Percentiles rank a stretch among this genome's conserved stretches.
Conservation (phyloP, 108 stramenopile species). For the Chaetoceros muelleri region DNA sequence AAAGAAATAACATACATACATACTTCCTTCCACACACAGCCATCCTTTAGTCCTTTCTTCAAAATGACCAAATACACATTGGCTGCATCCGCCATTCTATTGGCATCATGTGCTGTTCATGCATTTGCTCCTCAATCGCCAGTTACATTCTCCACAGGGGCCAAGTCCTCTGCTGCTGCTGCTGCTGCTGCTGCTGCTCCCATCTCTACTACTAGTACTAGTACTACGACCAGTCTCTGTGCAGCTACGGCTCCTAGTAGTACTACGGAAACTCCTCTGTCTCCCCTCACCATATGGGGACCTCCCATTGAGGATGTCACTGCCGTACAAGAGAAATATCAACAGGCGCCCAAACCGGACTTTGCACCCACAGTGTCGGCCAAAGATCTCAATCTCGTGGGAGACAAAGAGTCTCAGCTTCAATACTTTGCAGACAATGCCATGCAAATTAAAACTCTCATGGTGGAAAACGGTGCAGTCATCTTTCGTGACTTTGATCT, state of each 20-base stretch:
- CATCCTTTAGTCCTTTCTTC: no score
- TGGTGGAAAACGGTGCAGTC: conserved; percentile 66
- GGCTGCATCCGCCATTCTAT: background rate
- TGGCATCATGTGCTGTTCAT: background rate
- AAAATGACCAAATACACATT: background rate
- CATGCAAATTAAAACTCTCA: conserved; percentile 53
- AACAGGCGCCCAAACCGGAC: conserved; percentile 28
- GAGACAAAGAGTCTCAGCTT: conserved; percentile 45
- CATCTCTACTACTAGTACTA: background rate
- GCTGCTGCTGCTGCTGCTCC: background rate
- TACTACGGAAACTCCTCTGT: conserved; percentile 33
- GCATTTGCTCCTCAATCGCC: conserved; percentile 1
- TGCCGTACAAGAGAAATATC: conserved; percentile 30
- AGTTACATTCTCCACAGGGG: background rate
- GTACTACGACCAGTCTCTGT: background rate
- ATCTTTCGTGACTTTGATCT: conserved; percentile 75
- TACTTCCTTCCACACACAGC: no score
- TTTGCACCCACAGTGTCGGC: conserved; percentile 55
- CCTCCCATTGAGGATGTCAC: conserved; percentile 47
- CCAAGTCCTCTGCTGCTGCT: conserved; percentile 9
- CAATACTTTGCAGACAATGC: conserved; percentile 51
- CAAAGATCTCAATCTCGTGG: conserved; percentile 37
- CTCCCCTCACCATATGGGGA: conserved; percentile 68
- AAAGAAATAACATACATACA: no score
- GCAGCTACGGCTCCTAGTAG: conserved; percentile 6